These are phyloP conservation scores for Verticillium dahliae DNA, from an alignment of 2,329 filamentous ascomycete species.

Conservation along the genomic window DNA sequence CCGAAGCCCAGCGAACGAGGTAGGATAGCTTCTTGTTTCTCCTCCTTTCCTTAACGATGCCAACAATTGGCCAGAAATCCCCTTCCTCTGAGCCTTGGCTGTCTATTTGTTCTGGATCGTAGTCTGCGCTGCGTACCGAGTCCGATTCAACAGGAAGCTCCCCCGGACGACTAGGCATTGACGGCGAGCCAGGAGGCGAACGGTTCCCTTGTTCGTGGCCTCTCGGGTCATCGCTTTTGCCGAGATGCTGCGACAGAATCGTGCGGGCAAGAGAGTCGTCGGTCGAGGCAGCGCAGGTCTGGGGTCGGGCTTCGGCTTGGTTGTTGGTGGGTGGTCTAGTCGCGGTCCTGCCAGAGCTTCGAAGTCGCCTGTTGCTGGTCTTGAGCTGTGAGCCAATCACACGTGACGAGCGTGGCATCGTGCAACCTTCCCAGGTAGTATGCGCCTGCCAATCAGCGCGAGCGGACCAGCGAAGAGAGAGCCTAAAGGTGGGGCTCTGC, in stretches of 20 bases:
- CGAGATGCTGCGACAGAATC: neutral
- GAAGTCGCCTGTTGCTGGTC: neutral
- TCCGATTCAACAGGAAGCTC: neutral
- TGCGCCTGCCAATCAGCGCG: neutral
- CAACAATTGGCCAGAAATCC: conserved; percentile 25
- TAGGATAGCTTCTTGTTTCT: conserved; percentile 21
- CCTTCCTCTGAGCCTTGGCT: conserved; percentile 4
- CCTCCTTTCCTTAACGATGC: conserved; percentile 26
- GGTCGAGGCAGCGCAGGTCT: neutral
- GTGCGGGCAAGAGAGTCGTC: neutral
- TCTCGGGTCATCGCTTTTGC: neutral
- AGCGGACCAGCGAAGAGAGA: neutral
- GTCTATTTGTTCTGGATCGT: neutral
- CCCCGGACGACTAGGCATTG: neutral
- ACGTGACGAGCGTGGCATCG: neutral
- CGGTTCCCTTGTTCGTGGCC: neutral
- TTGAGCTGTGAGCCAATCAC: neutral
- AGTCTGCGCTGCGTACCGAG: neutral
- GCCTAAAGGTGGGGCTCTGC: neutral
- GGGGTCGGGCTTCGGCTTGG: neutral
- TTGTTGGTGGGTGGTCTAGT: neutral
- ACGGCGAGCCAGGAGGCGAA: neutral
- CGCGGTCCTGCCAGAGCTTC: neutral
- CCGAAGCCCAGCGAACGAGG: conserved; percentile 30
- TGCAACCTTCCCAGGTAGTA: neutral